A percentile compares a stretch with the other conserved stretches of the same genome.
Evolutionary conservation across 805 yeast genomes (phyloP).

Genomic region (Starmerella floricola): DNA sequence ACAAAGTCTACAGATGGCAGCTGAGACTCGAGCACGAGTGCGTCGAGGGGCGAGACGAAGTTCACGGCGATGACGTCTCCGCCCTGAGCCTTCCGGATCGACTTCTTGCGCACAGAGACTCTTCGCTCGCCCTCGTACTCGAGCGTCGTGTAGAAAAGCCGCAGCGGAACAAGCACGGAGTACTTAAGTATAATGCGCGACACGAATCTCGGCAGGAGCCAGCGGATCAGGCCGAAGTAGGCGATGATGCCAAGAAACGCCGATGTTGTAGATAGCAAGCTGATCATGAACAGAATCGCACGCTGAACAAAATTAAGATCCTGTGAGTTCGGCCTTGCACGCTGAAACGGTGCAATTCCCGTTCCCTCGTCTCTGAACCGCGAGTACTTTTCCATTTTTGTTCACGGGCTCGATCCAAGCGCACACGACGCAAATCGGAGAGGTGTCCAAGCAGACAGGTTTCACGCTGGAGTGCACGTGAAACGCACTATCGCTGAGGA

Average conservation of each 20-base stretch:
- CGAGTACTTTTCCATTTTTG: slow-evolving; percentile 65
- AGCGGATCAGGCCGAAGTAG: slow-evolving; percentile 8
- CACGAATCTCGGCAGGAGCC: slow-evolving; percentile 10
- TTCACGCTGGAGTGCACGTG: too few relatives aligned
- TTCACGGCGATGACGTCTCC: slow-evolving; percentile 47
- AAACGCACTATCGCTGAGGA: too few relatives aligned
- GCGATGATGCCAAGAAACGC: slow-evolving; percentile 53
- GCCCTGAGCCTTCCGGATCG: slow-evolving; percentile 16
- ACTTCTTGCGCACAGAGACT: slow-evolving; percentile 30
- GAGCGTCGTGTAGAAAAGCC: slow-evolving; percentile 21
- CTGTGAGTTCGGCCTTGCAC: slow-evolving; percentile 26
- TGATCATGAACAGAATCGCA: slow-evolving; percentile 45
- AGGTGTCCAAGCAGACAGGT: too few relatives aligned
- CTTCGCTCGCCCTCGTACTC: slow-evolving; percentile 41
- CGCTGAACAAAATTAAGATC: slow-evolving; percentile 1
- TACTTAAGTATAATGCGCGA: slow-evolving; percentile 9
- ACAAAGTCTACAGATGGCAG: slow-evolving; percentile 24
- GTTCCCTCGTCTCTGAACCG: slow-evolving; percentile 81
- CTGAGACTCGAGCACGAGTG: slow-evolving; percentile 29
- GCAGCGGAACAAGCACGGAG: slow-evolving; percentile 13
- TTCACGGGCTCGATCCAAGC: too few relatives aligned
- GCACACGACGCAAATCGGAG: too few relatives aligned
- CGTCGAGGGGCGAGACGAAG: slow-evolving; percentile 48
- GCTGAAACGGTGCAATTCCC: slow-evolving; percentile 79
- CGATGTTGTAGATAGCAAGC: slow-evolving; percentile 68